Percentiles rank a stretch among this genome's conserved stretches.
These are phyloP conservation scores for Hypoxylon trugodes DNA, from an alignment of 495 filamentous ascomycete species.

Conservation along the genomic window DNA sequence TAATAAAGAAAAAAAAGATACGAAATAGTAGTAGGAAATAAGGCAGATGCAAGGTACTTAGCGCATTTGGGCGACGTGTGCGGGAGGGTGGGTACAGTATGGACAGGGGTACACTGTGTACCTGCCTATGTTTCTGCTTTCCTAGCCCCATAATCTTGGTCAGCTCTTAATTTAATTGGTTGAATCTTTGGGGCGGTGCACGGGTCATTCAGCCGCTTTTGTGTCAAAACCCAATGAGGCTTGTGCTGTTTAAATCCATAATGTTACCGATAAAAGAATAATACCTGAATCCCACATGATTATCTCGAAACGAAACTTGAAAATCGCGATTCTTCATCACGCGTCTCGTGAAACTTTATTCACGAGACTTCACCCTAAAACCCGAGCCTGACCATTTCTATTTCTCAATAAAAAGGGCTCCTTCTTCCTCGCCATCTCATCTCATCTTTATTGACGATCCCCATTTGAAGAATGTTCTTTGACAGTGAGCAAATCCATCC, in stretches of 20 bases:
- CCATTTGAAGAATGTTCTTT: no score
- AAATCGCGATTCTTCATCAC: slow-evolving; percentile 45
- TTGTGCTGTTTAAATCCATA: slow-evolving; percentile 13
- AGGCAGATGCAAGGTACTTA: background rate
- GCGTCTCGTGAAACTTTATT: slow-evolving; percentile 43
- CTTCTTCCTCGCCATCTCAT: background rate
- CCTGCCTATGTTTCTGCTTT: no score
- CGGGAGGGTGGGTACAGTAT: slow-evolving; percentile 1
- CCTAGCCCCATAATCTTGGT: no score
- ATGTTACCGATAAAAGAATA: slow-evolving; percentile 20
- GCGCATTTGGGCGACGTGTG: background rate
- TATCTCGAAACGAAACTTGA: background rate
- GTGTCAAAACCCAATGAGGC: slow-evolving; percentile 2
- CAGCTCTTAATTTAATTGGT: slow-evolving; percentile 8
- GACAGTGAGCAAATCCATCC: background rate
- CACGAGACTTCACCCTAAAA: slow-evolving; percentile 37
- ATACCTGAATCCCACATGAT: slow-evolving; percentile 29
- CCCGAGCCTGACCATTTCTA: slow-evolving; percentile 23
- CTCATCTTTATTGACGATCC: slow-evolving; percentile 1
- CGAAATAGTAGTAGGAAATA: slow-evolving; percentile 2
- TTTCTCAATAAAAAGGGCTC: background rate
- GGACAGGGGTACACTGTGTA: background rate
- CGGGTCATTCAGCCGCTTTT: slow-evolving; percentile 34
- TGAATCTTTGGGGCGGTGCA: slow-evolving; percentile 23
- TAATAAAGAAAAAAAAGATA: no score